Evolutionary conservation across 345 rosid species (phyloP), one percentile per base, ranked within the genome.

Genomic region (Populus davidiana): DNA sequence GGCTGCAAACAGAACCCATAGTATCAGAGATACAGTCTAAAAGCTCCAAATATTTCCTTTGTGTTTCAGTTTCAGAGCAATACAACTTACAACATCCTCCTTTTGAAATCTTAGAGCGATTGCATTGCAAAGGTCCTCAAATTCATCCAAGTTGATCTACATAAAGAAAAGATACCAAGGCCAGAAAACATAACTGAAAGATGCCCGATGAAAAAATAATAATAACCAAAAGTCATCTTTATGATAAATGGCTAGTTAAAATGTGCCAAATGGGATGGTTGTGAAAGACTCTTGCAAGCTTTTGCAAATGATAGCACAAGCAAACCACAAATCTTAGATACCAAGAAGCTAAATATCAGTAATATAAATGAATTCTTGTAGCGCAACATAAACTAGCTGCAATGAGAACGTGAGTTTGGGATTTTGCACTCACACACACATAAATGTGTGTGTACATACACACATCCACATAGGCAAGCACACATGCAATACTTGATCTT

Each of bases 71-170:
- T 63, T 50, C 78, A 67, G 66, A 74, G 73, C 67, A 78, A 67
- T 67, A 56, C 47, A 23, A 92, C 98, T 91, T 83, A 96, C 99
- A 68, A 79, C 77, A 78, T 93, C 97, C 88, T 93, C 99, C 86
- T 93, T 96, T 64, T 87, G 91, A 78, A 96, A 96, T 80, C 94
- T 88, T 71, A 93, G 82, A 61, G 93, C 98, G 83, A 96, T 96
- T 78, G 99, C 99, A 75, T 92, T 90, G 86, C 99, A 93, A 73
- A 96, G 95, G 65, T 96, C 99, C 79, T 88, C 72, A 78, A 96
- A 96, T 89, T 96, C 99, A 73, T 86, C 97, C 85, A 83, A 83
- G 86, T 92, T 91, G 75, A 96, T 93, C 99, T 96, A 78, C 75
- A 84, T n/a, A 44, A 74, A 33, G 36, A 18, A 47, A 71, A 76